Evolutionary conservation across 306 rosid species (phyloP).

Genomic region (Carpinus viminea): DNA sequence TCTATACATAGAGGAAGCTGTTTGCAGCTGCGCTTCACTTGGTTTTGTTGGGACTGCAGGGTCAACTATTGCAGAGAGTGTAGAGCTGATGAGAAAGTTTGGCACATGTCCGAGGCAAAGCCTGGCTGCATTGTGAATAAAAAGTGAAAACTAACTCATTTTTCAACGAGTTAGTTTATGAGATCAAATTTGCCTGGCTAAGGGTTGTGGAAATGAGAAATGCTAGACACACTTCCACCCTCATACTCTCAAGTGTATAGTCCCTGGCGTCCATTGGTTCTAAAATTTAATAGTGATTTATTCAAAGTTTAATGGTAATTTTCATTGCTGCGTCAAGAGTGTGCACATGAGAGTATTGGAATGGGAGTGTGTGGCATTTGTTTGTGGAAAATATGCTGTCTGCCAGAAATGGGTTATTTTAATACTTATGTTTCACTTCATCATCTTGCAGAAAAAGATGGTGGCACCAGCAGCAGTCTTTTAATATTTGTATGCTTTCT

Average conservation of each 20-base stretch:
- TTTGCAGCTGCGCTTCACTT: slow-evolving; percentile 83
- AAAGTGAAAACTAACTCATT: slow-evolving; percentile 8
- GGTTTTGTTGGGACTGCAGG: slow-evolving; percentile 92
- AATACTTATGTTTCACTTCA: slow-evolving; percentile 4
- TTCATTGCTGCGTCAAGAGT: too few species aligned
- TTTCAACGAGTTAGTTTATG: not conserved
- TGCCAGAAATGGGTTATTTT: not conserved
- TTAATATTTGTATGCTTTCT: not conserved
- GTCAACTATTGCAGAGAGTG: slow-evolving; percentile 78
- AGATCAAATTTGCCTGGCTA: not conserved
- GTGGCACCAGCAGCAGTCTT: not conserved
- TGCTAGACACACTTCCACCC: too few species aligned
- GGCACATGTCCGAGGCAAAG: slow-evolving; percentile 41
- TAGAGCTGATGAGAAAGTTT: slow-evolving; percentile 67
- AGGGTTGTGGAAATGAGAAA: not conserved
- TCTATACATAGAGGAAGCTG: slow-evolving; percentile 70
- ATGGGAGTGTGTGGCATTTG: too few species aligned
- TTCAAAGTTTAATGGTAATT: too few species aligned
- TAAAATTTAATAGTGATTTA: too few species aligned
- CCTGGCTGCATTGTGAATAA: slow-evolving; percentile 16
- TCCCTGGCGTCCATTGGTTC: too few species aligned
- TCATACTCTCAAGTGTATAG: too few species aligned
- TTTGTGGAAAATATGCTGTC: not conserved
- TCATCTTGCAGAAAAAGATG: slow-evolving; percentile 15
- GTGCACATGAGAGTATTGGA: too few species aligned